Percentiles rank a stretch among this genome's conserved stretches.
Conservation (phyloP, 2,329 filamentous ascomycete genomes). For the Blumeria hordei region DNA sequence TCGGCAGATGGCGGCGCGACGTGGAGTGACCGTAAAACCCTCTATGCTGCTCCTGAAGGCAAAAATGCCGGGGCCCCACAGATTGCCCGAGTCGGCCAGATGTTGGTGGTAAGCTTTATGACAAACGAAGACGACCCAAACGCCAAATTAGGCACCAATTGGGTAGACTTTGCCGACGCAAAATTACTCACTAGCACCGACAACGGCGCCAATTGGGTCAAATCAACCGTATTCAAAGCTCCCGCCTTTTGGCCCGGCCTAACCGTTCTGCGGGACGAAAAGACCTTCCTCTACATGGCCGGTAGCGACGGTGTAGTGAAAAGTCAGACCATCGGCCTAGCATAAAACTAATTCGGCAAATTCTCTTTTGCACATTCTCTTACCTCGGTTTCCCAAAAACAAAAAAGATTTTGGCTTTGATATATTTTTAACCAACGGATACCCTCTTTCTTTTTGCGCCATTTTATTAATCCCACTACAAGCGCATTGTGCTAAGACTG, state of each 20-base stretch:
- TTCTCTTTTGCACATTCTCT: no score
- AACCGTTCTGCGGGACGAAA: neutral
- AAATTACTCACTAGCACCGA: neutral
- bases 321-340: neutral
- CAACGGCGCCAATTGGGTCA: neutral
- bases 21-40: conserved; percentile 2
- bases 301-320: neutral
- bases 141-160: neutral
- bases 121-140: conserved; percentile 3
- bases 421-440: no score
- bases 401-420: no score
- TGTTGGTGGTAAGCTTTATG: conserved; percentile 4
- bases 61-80: conserved; percentile 5
- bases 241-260: neutral
- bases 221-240: neutral
- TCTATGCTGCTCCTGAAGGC: neutral
- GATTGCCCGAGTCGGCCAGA: conserved; percentile 2
- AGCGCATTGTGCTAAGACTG: no score
- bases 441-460: no score
- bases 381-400: no score
- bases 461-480: no score
- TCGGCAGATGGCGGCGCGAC: conserved; percentile 3
- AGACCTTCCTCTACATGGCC: neutral
- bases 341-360: neutral
- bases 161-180: neutral